Conservation (phyloP, 768 basidiomycete genomes). For the Cytidiella melzeri region DNA sequence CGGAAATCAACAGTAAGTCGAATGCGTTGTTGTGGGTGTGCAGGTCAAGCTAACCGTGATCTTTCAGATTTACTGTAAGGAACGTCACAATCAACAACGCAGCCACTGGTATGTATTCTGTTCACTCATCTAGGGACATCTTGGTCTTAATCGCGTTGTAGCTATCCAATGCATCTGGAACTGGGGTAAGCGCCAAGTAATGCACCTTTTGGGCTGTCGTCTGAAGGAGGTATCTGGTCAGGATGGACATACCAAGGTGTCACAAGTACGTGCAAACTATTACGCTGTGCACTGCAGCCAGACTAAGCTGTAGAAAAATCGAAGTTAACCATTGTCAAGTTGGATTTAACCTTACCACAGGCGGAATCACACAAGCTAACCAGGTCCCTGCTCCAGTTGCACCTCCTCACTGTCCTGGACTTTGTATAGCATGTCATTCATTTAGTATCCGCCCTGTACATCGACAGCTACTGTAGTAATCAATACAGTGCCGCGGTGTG, state of each 20-base stretch:
- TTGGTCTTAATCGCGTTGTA: neutral
- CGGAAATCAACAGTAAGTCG: slow-evolving; percentile 76
- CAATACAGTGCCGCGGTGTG: too few relatives aligned
- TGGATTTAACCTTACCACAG: slow-evolving; percentile 53
- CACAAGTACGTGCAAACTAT: slow-evolving; percentile 27
- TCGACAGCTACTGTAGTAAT: too few relatives aligned
- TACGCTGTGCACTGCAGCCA: neutral
- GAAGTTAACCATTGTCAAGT: slow-evolving; percentile 34
- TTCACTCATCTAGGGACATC: neutral
- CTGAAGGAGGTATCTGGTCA: slow-evolving; percentile 4
- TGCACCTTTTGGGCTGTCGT: neutral
- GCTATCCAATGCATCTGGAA: slow-evolving; percentile 32
- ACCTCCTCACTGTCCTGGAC: too few relatives aligned
- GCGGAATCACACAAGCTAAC: slow-evolving; percentile 32
- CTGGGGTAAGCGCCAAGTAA: slow-evolving; percentile 44
- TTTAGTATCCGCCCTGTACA: too few relatives aligned
- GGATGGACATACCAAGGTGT: slow-evolving; percentile 52
- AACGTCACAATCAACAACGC: slow-evolving; percentile 53
- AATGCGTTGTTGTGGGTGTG: too few relatives aligned
- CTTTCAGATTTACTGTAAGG: slow-evolving; percentile 53
- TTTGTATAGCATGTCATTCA: too few relatives aligned
- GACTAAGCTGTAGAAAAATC: neutral
- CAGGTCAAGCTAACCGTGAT: too few relatives aligned
- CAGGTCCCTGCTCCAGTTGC: too few relatives aligned
- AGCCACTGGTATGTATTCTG: slow-evolving; percentile 30